Evolutionary conservation across 306 rosid genomes (phyloP).

Genomic region (Potentilla sterilis): DNA sequence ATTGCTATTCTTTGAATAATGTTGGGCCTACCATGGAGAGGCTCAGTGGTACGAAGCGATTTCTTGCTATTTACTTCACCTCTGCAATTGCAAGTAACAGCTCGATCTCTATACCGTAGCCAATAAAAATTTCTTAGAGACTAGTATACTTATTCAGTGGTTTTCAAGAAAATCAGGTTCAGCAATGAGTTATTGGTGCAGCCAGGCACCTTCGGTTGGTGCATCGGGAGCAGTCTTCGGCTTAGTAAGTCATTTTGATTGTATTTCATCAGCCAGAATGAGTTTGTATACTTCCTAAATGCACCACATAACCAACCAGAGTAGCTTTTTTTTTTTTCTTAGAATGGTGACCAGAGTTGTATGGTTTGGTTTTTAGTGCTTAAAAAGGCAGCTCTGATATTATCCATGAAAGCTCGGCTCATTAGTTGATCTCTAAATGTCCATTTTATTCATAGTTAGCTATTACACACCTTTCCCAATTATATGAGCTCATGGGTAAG

Average conservation of each 20-base stretch:
- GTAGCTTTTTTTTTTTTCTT: background rate
- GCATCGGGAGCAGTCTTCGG: slow-evolving; percentile 96
- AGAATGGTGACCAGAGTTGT: no score
- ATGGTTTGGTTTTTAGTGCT: background rate
- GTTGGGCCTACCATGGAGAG: slow-evolving; percentile 83
- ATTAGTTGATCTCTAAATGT: background rate
- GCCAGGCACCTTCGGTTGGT: slow-evolving; percentile 77
- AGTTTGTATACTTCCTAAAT: slow-evolving; percentile 1
- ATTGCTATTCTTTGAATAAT: slow-evolving; percentile 81
- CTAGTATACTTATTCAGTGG: slow-evolving; percentile 46
- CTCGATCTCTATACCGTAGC: slow-evolving; percentile 44
- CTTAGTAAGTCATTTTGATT: slow-evolving; percentile 48
- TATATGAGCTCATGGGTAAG: background rate
- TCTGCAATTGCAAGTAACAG: slow-evolving; percentile 90
- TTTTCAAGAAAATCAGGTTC: slow-evolving; percentile 83
- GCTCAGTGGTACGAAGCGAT: slow-evolving; percentile 73
- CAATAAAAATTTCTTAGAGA: slow-evolving; percentile 39
- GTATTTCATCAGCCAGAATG: slow-evolving; percentile 9
- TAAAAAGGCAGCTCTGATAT: background rate
- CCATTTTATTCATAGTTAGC: background rate
- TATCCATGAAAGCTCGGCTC: background rate
- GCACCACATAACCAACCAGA: background rate
- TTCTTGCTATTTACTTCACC: slow-evolving; percentile 69
- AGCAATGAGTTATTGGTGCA: slow-evolving; percentile 71
- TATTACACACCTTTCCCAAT: background rate